Percentiles rank a stretch among this genome's conserved stretches.
These are phyloP conservation scores for Leccinum subgranulosum DNA, from an alignment of 768 basidiomycete species.

Conservation along the genomic window DNA sequence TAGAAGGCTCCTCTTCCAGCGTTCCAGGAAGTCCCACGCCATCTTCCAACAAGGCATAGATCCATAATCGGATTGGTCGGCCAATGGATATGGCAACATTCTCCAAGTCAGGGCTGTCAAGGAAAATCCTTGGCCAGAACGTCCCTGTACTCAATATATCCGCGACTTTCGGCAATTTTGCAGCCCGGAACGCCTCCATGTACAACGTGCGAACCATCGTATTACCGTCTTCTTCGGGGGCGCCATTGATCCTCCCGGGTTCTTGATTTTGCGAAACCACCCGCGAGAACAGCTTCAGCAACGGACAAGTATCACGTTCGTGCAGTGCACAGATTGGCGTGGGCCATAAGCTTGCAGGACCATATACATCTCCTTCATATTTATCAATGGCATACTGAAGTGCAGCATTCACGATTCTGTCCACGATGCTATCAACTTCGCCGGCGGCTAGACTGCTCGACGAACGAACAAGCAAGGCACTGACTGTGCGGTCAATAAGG, in stretches of 20 bases:
- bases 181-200: slow-evolving; percentile 60
- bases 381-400: slow-evolving; percentile 76
- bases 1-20: slow-evolving; percentile 11
- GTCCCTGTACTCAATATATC: slow-evolving; percentile 62
- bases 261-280: slow-evolving; percentile 18
- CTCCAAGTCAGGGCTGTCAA: slow-evolving; percentile 76
- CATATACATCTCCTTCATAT: slow-evolving; percentile 41
- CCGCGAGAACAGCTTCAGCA: slow-evolving; percentile 52
- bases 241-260: slow-evolving; percentile 20
- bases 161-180: slow-evolving; percentile 53
- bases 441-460: slow-evolving; percentile 48
- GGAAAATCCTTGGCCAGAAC: slow-evolving; percentile 69
- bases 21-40: slow-evolving; percentile 55
- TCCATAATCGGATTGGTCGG: slow-evolving; percentile 59
- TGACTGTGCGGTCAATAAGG: slow-evolving; percentile 68
- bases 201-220: slow-evolving; percentile 47
- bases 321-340: slow-evolving; percentile 64
- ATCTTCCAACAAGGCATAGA: slow-evolving; percentile 66
- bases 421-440: slow-evolving; percentile 64
- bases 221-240: slow-evolving; percentile 14
- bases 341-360: slow-evolving; percentile 46
- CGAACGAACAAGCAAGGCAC: slow-evolving; percentile 51
- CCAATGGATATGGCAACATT: slow-evolving; percentile 62
- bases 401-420: slow-evolving; percentile 69
- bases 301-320: slow-evolving; percentile 49